Evolutionary conservation across 2,329 filamentous ascomycete species (phyloP), one percentile per base, ranked within the genome.

Genomic region (Colletotrichum brevisporum): DNA sequence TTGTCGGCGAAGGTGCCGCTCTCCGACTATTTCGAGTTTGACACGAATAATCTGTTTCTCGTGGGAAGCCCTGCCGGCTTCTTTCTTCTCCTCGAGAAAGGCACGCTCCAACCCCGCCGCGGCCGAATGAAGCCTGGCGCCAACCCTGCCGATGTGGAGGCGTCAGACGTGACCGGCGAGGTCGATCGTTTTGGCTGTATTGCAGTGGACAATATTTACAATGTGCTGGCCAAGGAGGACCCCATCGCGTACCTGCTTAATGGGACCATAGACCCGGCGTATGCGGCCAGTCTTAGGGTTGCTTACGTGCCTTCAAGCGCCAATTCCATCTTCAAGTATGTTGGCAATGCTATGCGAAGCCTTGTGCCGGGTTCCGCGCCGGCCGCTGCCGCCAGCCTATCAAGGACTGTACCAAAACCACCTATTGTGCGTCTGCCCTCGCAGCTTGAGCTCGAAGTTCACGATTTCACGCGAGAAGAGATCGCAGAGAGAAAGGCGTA

Each of bases 181-280:
- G 86, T 86, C 18, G 94, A 93, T 36, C 89, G 85, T 6, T 97
- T 97, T 78, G 96, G 96, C 18, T 98, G 96, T 78, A 84, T 98
- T 31, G 94, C 95, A 0, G 92, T 98, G 1, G 94, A 98, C 81
- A 99, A 98, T 78, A 88, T 99, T 65, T 99, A 98, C 84, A 99
- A 99, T 75, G 88, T 99, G 71, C 89, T 98, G 77, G 83, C 88
- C 47, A 86, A 85, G 70, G 87, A 90, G 73, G 89, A 90, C 74
- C 88, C 96, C 2, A 97, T 99, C 65, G 94, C 95, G 1, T 98
- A 98, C 78, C 88, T 95, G 16, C 88, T 98, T 67, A 99, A 98
- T 75, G 94, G 95, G 24, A 92, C 95, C 4, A 91, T 98, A 50
- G 96, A 99, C 78, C 88, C 90, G 5, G 85, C 86, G 24, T 97